Base-by-base conservation (phyloP, 2,329 filamentous ascomycete species). In the Sclerotiophoma versabilis region DNA sequence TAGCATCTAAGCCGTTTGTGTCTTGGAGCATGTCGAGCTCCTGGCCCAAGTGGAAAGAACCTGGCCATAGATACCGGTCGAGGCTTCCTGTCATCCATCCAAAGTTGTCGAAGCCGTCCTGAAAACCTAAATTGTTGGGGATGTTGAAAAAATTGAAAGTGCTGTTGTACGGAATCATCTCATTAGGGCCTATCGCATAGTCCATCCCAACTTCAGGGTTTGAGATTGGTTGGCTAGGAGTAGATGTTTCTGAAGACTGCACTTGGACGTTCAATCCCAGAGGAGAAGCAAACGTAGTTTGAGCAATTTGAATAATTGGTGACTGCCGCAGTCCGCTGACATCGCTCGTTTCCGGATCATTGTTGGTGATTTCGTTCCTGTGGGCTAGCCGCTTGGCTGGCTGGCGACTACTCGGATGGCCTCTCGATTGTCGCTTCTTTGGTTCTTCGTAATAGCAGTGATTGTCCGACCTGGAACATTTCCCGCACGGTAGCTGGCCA, bases 371-470 rank as follows among this genome's bases (percentile, higher is more conserved):
- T 15, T 27, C 15, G 9, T 19, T 29, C n/a, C 23, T 22, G 9
- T 37, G 23, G n/a, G 23, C 39, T 32, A 23, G 6, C 6, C 39
- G 25, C 22, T 33, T 44, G 17, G 41, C 19, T 10, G 27, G 14
- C 17, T 32, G 27, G 3, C 15, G 12, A 9, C 19, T 32, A 7
- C 12, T 32, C 10, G 30, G 22, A 15, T 38, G 34, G 2, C 5
- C 11, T 11, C 19, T 27, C 11, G 42, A 19, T 19, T 12, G 39
- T 19, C 36, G 9, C 17, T 25, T 49, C 36, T 49, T 30, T 15
- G 45, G 44, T 25, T 17, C 25, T 41, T 49, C 47, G 22, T 49
- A 49, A 14, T 20, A 36, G 47, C 37, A 49, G 9, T 45, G n/a
- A 22, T 5, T 29, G 15, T 20, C 25, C 2, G 47, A 11, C 10